Evolutionary conservation across 768 basidiomycete genomes (phyloP).

Genomic region (Sarcodon aspratus): DNA sequence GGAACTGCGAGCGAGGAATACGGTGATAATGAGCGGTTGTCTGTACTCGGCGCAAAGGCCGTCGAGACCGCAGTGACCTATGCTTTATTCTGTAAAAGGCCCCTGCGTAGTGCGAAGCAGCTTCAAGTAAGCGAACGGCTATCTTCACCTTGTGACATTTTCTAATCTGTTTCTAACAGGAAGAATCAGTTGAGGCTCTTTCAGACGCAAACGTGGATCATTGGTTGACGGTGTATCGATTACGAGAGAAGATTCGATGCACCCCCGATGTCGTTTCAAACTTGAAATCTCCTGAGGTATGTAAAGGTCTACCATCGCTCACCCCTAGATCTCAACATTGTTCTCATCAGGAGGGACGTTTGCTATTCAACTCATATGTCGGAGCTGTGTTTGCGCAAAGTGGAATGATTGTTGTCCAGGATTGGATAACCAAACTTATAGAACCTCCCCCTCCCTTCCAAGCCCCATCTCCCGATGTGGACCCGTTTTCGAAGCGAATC

Average conservation of each 20-base stretch:
- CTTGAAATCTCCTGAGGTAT: conserved; percentile 27
- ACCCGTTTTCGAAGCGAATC: too few species aligned
- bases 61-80: conserved; percentile 41
- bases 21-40: conserved; percentile 49
- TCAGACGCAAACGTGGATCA: conserved; percentile 26
- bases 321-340: background rate
- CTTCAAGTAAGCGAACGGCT: conserved; percentile 28
- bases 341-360: conserved; percentile 36
- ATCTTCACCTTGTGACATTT: background rate
- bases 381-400: conserved; percentile 55
- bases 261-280: conserved; percentile 24
- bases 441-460: conserved; percentile 26
- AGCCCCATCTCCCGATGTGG: background rate
- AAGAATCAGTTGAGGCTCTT: conserved; percentile 18
- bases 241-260: conserved; percentile 43
- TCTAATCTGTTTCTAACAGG: conserved; percentile 8
- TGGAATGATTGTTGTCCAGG: conserved; percentile 35
- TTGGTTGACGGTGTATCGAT: conserved; percentile 41
- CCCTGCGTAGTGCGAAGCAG: conserved; percentile 27
- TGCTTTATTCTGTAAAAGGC: conserved; percentile 34
- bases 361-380: conserved; percentile 49
- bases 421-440: conserved; percentile 49
- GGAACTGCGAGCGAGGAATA: conserved; percentile 25
- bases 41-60: conserved; percentile 41
- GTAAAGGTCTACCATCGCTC: conserved; percentile 3